Evolutionary conservation across 2,329 filamentous ascomycete genomes (phyloP), one percentile per base, ranked within the genome.

Genomic region (Pezizomycotina sp.): DNA sequence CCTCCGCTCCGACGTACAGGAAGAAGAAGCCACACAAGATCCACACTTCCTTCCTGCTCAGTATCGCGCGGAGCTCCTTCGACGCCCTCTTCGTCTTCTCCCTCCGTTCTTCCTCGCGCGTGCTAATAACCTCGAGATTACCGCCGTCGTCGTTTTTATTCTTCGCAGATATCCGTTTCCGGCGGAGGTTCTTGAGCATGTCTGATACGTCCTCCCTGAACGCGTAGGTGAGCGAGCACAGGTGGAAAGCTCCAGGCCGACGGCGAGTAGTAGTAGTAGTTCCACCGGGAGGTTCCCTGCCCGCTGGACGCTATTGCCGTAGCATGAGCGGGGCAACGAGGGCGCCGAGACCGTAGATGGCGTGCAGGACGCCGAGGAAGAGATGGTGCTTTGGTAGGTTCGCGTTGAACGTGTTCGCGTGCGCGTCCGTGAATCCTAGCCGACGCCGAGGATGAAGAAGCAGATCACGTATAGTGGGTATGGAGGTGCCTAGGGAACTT

Each of bases 1-100:
- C 76, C 57, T 92, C 82, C 4, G 70, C 66, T 3, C 82, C 82
- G 1, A 86, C 74, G 50, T 91, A 91, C 6, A 71, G 70, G 4
- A 91, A 65, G 9, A 91, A 60, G 53, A 91, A 91, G 2, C 77
- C 42, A 2, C 79, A 66, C 27, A 71, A 63, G n/a, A 81, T 60
- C 77, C 78, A 84, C 3, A 76, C 76, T 3, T 78, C 63, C 36
- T 61, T 63, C 31, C 62, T 52, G 4, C 53, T 51, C n/a, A 74
- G 55, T 0, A 64, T 62, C 50, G 65, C 60, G 46, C 61, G 59
- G 53, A 58, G 57, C 5, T 56, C 55, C 41, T 58, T 51, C 6
- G 56, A 53, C 3, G 62, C 49, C 28, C 12, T 30, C 26, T 30
- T 42, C 42, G 15, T 43, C 29, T 13, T 46, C 31, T 22, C 44